Evolutionary conservation across 2,329 filamentous ascomycete genomes (phyloP).

Genomic region (Mycosphaerella arachidis): DNA sequence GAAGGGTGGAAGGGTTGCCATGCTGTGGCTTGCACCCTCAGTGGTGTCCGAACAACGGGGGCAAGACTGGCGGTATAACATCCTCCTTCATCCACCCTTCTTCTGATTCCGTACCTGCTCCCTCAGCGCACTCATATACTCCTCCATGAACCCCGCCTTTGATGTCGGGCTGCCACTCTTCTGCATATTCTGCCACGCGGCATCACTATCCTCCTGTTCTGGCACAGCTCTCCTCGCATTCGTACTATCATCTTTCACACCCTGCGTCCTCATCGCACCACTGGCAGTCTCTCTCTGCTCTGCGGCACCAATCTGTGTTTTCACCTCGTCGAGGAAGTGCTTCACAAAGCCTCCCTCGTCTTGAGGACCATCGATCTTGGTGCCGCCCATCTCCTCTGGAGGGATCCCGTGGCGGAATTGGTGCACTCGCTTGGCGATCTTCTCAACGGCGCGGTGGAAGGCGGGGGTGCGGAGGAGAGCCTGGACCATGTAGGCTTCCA

Average conservation of each 20-base stretch:
- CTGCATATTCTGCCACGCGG: constrained; percentile 26
- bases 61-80: background rate
- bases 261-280: constrained; percentile 11
- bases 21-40: no score
- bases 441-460: constrained; percentile 52
- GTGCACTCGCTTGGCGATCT: constrained; percentile 46
- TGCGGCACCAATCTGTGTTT: constrained; percentile 27
- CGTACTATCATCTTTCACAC: constrained; percentile 20
- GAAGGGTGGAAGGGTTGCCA: no score
- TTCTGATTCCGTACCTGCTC: constrained; percentile 28
- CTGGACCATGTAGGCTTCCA: constrained; percentile 36
- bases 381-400: constrained; percentile 46
- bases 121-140: constrained; percentile 29
- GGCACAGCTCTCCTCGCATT: constrained; percentile 14
- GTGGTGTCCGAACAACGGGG: no score
- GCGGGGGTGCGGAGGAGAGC: constrained; percentile 51
- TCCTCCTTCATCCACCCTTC: constrained; percentile 11
- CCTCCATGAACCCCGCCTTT: constrained; percentile 25
- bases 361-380: constrained; percentile 39
- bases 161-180: constrained; percentile 12
- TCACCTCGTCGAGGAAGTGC: constrained; percentile 52
- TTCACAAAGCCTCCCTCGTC: constrained; percentile 39
- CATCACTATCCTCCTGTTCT: constrained; percentile 20
- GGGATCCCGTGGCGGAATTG: constrained; percentile 45
- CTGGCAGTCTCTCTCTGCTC: constrained; percentile 21